These are phyloP conservation scores for Solidago caesia DNA, from an alignment of 129 eudicot species.

Conservation along the genomic window DNA sequence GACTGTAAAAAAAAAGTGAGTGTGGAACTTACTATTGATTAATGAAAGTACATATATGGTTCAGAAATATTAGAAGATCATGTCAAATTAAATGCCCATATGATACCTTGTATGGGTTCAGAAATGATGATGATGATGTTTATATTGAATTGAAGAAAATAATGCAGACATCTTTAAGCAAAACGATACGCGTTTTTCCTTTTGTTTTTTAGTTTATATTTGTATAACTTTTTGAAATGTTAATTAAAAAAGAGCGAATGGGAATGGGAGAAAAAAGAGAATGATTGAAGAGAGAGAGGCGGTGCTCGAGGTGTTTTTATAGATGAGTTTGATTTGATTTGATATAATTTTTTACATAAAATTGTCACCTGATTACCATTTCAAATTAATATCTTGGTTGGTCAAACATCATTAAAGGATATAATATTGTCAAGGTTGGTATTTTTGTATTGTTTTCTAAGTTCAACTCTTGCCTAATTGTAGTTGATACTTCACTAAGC, in stretches of 20 bases:
- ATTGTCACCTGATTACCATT: neutral
- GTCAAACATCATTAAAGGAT: constrained; percentile 21
- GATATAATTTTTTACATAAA: neutral
- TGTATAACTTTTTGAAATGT: constrained; percentile 27
- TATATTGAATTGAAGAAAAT: constrained; percentile 7
- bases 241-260: constrained; percentile 23
- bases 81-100: too few relatives aligned
- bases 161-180: constrained; percentile 28
- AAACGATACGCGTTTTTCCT: constrained; percentile 36
- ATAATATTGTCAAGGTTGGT: constrained; percentile 9
- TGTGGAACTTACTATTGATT: constrained; percentile 17
- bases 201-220: constrained; percentile 17
- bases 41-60: neutral
- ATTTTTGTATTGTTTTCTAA: constrained; percentile 7
- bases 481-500: constrained; percentile 23
- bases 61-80: neutral
- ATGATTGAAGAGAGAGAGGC: constrained; percentile 38
- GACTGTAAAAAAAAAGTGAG: neutral
- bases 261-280: constrained; percentile 25
- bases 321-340: neutral
- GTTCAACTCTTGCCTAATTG: constrained; percentile 21
- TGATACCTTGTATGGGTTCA: neutral
- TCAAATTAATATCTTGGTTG: constrained; percentile 7
- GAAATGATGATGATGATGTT: neutral
- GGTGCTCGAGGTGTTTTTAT: constrained; percentile 31